A percentile compares a stretch with the other conserved stretches of the same genome.
phyloP scores from a whole-genome alignment of 768 basidiomycete genomes.

The Lanmaoa pseudosensibilis region DNA sequence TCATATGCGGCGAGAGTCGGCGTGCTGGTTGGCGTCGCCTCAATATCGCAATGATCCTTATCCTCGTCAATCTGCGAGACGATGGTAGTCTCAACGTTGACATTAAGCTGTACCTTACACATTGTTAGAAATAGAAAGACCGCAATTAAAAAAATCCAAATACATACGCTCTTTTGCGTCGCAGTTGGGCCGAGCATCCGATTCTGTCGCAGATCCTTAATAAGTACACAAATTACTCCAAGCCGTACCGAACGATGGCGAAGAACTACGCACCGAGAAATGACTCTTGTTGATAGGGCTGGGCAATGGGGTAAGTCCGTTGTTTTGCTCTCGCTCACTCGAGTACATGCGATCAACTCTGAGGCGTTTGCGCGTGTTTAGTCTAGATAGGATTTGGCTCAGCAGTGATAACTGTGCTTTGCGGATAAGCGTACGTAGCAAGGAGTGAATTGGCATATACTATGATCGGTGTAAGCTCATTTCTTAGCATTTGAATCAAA shows the following conservation, averaged over 20 bases:
- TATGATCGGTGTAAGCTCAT: background rate
- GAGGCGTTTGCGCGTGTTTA: constrained; percentile 34
- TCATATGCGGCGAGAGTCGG: constrained; percentile 13
- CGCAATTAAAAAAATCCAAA: background rate
- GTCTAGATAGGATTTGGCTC: constrained; percentile 6
- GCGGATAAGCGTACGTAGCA: constrained; percentile 28
- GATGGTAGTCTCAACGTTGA: constrained; percentile 36
- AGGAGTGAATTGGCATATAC: constrained; percentile 37
- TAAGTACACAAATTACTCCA: background rate
- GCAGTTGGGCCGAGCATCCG: constrained; percentile 22
- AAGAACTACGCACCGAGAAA: constrained; percentile 22
- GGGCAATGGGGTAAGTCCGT: constrained; percentile 5
- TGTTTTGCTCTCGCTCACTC: constrained; percentile 27
- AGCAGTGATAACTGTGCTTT: background rate
- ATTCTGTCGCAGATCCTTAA: constrained; percentile 12
- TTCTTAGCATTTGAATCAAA: background rate
- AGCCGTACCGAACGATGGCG: background rate
- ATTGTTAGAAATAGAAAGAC: background rate
- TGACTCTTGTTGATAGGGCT: constrained; percentile 23
- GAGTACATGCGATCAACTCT: constrained; percentile 25
- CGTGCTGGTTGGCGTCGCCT: constrained; percentile 5
- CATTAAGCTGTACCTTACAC: constrained; percentile 23
- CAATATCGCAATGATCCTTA: constrained; percentile 24
- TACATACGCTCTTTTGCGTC: constrained; percentile 26
- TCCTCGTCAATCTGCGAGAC: constrained; percentile 33